Evolutionary conservation across 202 grass and related monocot genomes (phyloP), one percentile per base, ranked within the genome.

Genomic region (Zoysia matrella): DNA sequence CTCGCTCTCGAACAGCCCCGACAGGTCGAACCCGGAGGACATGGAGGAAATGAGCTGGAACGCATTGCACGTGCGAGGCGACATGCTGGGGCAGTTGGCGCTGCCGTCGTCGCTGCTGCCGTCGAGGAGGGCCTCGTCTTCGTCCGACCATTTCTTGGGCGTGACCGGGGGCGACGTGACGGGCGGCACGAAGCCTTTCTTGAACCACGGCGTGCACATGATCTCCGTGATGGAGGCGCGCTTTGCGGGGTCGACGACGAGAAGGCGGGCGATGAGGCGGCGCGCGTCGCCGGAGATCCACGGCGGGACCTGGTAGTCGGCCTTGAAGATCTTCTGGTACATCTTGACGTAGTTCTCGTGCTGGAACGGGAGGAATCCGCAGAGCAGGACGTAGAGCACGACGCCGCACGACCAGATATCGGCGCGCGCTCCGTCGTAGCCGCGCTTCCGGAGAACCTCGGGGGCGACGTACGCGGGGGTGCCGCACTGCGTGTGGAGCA

Each of bases 401-500:
- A 99, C 95, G 39, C 96, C 96, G 73, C 96, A 99, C 1, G 96
- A 99, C 96, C 96, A 99, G 50, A 99, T 47, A 74, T 99, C 96
- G 12, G 93, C 86, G 7, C 75, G 65, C 0, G 91, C 87, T 11
- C 96, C 96, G 70, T 99, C 93, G 74, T 99, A 99, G 0, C 96
- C 96, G 0, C 76, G 86, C 80, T 93, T 91, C 5, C 93, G 36
- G 47, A 99, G 85, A 67, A 99, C 91, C 93, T 99, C 96, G 5
- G 96, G 96, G 3, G 96, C 93, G 2, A 99, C 96, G 85, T 99
- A 30, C 22, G 22, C 22, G 22, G 22, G 22, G 22, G 22, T 30
- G 22, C 22, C 22, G 22, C 22, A 30, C 22, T 30, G 22, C 22
- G 22, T 30, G 22, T 30, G 22, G 22, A 30, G 22, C 22, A 30